Evolutionary conservation across 2,329 filamentous ascomycete genomes (phyloP).

Genomic region (Xylaria sp.): DNA sequence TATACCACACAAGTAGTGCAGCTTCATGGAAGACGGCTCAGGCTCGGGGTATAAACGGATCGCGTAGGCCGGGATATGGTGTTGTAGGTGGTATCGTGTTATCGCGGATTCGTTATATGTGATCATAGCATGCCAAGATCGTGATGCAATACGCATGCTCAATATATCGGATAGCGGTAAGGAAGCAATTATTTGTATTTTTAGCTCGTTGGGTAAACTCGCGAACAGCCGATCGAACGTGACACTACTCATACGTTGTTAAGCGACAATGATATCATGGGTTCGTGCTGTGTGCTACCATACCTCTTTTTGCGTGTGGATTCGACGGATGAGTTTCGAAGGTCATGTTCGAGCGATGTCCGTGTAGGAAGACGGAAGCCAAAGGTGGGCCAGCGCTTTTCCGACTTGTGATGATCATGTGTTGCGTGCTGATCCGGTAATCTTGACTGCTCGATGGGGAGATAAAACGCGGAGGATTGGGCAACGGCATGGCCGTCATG

Average conservation of each 20-base stretch:
- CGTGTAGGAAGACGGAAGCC: conserved; percentile 48
- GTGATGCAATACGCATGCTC: conserved; percentile 67
- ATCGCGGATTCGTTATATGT: conserved; percentile 70
- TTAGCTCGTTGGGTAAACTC: conserved; percentile 68
- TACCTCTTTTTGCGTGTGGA: conserved; percentile 44
- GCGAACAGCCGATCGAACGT: conserved; percentile 68
- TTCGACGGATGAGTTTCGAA: conserved; percentile 43
- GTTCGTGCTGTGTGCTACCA: conserved; percentile 6
- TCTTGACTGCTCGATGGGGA: conserved; percentile 54
- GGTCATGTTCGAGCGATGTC: conserved; percentile 47
- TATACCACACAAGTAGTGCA: conserved; percentile 70
- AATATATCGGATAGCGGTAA: conserved; percentile 70
- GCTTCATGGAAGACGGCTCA: conserved; percentile 59
- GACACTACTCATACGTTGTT: conserved; percentile 45
- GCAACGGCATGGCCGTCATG: conserved; percentile 44
- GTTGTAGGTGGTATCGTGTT: conserved; percentile 67
- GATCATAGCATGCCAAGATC: conserved; percentile 68
- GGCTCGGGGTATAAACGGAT: conserved; percentile 66
- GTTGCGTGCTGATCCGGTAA: conserved; percentile 48
- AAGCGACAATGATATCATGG: conserved; percentile 8
- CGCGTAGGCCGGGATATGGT: conserved; percentile 69
- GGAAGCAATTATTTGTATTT: conserved; percentile 69
- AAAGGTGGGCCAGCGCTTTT: conserved; percentile 48
- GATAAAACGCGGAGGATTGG: conserved; percentile 58
- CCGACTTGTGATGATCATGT: conserved; percentile 48